phyloP scores from a whole-genome alignment of 139 green algal species.

The Dunaliella primolecta region DNA sequence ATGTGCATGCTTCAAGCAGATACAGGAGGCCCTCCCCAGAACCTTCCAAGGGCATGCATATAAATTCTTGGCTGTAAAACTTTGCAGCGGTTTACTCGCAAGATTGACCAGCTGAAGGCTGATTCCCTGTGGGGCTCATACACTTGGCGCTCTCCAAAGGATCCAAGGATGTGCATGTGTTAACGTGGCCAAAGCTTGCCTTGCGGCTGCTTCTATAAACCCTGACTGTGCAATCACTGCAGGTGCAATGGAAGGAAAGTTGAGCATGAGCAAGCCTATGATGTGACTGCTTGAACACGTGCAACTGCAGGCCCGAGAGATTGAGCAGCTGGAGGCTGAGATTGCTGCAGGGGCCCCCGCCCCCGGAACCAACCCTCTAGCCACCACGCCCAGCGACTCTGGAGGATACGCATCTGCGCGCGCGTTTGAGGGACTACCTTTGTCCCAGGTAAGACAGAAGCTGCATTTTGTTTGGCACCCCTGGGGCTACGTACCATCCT shows the following conservation, averaged over 20 bases:
- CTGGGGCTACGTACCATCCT: too few species aligned
- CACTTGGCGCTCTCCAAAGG: neutral
- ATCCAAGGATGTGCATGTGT: neutral
- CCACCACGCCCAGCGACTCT: slow-evolving; percentile 15
- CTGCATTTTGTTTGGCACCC: too few species aligned
- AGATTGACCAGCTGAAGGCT: too few species aligned
- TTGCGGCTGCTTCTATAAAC: neutral
- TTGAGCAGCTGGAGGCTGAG: slow-evolving; percentile 21
- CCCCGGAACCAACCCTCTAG: slow-evolving; percentile 48
- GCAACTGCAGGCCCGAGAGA: slow-evolving; percentile 36
- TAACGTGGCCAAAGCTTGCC: neutral
- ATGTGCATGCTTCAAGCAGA: too few species aligned
- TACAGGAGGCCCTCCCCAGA: too few species aligned
- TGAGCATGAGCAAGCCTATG: neutral
- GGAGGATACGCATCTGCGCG: slow-evolving; percentile 36
- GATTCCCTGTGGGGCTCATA: too few species aligned
- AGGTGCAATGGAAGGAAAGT: neutral
- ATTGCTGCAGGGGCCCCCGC: slow-evolving; percentile 41
- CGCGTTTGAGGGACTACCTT: slow-evolving; percentile 52
- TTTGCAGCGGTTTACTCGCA: too few species aligned
- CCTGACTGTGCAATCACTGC: neutral
- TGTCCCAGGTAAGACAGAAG: slow-evolving; percentile 18
- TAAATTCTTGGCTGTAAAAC: too few species aligned
- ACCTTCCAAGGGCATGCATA: too few species aligned
- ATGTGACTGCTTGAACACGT: slow-evolving; percentile 3